Conservation (phyloP, 2,329 filamentous ascomycete genomes). For the Sporothrix schenckii region DNA sequence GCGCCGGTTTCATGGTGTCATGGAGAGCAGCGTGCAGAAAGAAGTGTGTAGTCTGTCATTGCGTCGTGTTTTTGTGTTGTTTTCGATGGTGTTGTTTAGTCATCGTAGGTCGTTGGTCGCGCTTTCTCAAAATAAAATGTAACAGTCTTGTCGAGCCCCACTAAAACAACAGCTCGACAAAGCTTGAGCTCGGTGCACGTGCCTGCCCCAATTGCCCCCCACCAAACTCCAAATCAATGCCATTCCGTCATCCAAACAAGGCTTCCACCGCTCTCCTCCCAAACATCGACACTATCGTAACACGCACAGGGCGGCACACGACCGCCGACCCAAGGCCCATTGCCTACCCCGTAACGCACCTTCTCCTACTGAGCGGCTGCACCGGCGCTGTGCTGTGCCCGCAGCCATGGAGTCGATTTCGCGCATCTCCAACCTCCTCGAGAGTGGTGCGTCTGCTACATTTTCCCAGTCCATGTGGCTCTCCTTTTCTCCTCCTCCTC, state of each 20-base stretch:
- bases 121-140: not conserved
- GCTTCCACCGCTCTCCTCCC: not conserved
- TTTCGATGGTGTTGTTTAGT: not conserved
- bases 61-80: not conserved
- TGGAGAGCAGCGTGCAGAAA: not conserved
- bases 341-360: not conserved
- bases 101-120: not conserved
- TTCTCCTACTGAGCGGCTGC: not conserved
- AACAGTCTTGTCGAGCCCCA: not conserved
- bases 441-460: constrained; percentile 67
- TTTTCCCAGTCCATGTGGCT: too few species aligned
- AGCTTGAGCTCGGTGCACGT: constrained; percentile 20
- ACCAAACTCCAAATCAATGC: constrained; percentile 19
- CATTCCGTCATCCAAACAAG: constrained; percentile 8
- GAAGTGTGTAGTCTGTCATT: not conserved
- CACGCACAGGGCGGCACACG: not conserved
- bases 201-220: constrained; percentile 16
- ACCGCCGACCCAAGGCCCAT: not conserved
- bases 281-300: not conserved
- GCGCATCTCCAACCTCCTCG: constrained; percentile 88
- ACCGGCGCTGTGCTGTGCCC: constrained; percentile 10
- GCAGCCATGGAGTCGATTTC: constrained; percentile 88
- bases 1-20: not conserved
- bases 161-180: constrained; percentile 17
- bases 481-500: constrained; percentile 2